A percentile compares a stretch with the other conserved stretches of the same genome.
Conservation (phyloP, 2,329 filamentous ascomycete genomes). For the Cordyceps javanica region DNA sequence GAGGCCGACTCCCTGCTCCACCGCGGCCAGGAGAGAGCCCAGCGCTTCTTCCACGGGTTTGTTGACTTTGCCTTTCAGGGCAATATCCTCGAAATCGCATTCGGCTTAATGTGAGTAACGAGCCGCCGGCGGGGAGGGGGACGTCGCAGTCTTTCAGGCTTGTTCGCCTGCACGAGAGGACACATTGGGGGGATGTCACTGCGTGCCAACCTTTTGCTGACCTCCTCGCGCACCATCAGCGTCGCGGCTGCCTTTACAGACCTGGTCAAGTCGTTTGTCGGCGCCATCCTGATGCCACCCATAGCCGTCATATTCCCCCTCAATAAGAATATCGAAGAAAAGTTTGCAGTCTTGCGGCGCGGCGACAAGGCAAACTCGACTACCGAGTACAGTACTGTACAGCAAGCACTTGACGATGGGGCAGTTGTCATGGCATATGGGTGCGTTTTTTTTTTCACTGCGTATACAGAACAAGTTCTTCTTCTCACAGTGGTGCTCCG, state of each 20-base stretch:
- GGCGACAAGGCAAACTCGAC: conserved; percentile 48
- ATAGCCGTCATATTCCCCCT: conserved; percentile 64
- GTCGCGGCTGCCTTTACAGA: conserved; percentile 66
- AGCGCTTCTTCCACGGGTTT: conserved; percentile 56
- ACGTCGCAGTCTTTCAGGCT: background rate
- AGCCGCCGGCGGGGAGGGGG: too few species aligned
- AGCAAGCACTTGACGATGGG: conserved; percentile 63
- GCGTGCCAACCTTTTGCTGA: background rate
- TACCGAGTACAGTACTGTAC: conserved; percentile 62
- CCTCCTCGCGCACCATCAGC: conserved; percentile 30
- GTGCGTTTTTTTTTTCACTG: conserved; percentile 29
- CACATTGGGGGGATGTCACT: too few species aligned
- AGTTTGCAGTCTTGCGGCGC: conserved; percentile 59
- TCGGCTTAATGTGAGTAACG: conserved; percentile 60
- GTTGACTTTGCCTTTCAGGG: conserved; percentile 67
- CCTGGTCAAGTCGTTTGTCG: conserved; percentile 66
- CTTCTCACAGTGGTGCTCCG: too few species aligned
- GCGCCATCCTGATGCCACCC: conserved; percentile 62
- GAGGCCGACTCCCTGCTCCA: conserved; percentile 37
- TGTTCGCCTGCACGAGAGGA: too few species aligned
- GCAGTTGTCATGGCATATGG: conserved; percentile 69
- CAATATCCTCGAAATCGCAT: conserved; percentile 69
- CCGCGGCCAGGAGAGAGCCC: conserved; percentile 40
- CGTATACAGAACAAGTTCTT: background rate
- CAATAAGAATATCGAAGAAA: conserved; percentile 66